These are phyloP conservation scores for Hypoxylon sp. DNA, from an alignment of 2,329 filamentous ascomycete species.

Conservation along the genomic window DNA sequence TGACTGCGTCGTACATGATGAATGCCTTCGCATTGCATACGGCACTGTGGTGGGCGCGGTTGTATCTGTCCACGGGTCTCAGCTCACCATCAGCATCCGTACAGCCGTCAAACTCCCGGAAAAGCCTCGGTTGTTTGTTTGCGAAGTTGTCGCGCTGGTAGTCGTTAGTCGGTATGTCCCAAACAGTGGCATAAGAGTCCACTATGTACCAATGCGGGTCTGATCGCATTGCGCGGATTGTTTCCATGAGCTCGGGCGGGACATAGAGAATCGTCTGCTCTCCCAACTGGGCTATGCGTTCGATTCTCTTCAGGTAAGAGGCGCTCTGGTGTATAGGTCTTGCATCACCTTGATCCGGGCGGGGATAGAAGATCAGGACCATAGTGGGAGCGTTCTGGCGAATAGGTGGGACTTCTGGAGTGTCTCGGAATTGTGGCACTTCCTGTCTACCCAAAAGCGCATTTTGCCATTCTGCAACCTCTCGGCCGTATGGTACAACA, in stretches of 20 bases:
- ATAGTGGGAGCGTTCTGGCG: constrained; percentile 34
- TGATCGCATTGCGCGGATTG: constrained; percentile 33
- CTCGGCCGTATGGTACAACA: constrained; percentile 20
- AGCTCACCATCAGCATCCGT: constrained; percentile 35
- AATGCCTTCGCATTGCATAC: constrained; percentile 43
- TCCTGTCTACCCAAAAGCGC: constrained; percentile 16
- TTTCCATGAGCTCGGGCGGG: constrained; percentile 30
- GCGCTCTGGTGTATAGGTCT: constrained; percentile 34
- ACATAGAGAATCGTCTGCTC: constrained; percentile 43
- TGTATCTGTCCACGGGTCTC: constrained; percentile 38
- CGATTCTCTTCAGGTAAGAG: constrained; percentile 40
- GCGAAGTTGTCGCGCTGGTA: constrained; percentile 41
- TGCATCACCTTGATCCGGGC: constrained; percentile 35
- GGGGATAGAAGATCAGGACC: constrained; percentile 40
- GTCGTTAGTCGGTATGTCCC: constrained; percentile 43
- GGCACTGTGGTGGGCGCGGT: constrained; percentile 39
- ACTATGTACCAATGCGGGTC: constrained; percentile 41
- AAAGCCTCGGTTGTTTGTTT: constrained; percentile 31
- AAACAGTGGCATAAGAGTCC: constrained; percentile 35
- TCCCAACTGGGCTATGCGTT: constrained; percentile 36
- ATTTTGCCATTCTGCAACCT: constrained; percentile 28
- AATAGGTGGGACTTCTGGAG: constrained; percentile 22
- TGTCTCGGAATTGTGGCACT: constrained; percentile 10
- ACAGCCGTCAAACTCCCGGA: constrained; percentile 36
- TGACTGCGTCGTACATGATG: constrained; percentile 42